A percentile compares a stretch with the other conserved stretches of the same genome.
These are phyloP conservation scores for Plasmodium gonderi DNA, from an alignment of 169 alveolate genomes.

Conservation along the genomic window DNA sequence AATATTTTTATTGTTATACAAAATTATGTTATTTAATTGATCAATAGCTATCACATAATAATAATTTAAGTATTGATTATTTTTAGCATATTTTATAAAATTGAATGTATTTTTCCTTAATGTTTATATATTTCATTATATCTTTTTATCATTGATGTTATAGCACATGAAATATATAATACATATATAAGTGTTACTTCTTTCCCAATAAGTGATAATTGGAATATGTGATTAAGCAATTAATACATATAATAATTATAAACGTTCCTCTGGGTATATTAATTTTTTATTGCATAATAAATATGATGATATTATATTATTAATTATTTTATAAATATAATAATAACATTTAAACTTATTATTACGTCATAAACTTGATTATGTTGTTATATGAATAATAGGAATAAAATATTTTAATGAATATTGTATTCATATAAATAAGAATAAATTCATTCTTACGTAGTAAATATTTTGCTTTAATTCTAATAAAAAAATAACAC, in stretches of 20 bases:
- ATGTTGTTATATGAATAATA: too few relatives aligned
- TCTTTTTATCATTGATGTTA: not conserved
- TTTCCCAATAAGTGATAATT: not conserved
- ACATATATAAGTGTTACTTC: not conserved
- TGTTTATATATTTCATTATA: not conserved
- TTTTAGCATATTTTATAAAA: not conserved
- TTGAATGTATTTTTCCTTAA: not conserved
- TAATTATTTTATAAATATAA: not conserved
- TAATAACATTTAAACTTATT: not conserved
- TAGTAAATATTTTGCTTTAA: not conserved
- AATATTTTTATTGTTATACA: not conserved
- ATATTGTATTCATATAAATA: not conserved
- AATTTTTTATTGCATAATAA: not conserved
- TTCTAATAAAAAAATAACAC: not conserved
- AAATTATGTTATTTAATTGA: not conserved
- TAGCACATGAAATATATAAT: not conserved
- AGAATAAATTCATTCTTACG: not conserved
- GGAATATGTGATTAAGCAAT: not conserved
- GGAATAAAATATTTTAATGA: not conserved
- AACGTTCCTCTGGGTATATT: not conserved
- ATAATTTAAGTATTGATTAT: not conserved
- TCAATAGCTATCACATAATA: too few relatives aligned
- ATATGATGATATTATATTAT: not conserved
- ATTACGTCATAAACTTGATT: too few relatives aligned
- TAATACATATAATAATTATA: not conserved